Base-by-base conservation (phyloP, 495 filamentous ascomycete species). In the Lepidopterella palustris region DNA sequence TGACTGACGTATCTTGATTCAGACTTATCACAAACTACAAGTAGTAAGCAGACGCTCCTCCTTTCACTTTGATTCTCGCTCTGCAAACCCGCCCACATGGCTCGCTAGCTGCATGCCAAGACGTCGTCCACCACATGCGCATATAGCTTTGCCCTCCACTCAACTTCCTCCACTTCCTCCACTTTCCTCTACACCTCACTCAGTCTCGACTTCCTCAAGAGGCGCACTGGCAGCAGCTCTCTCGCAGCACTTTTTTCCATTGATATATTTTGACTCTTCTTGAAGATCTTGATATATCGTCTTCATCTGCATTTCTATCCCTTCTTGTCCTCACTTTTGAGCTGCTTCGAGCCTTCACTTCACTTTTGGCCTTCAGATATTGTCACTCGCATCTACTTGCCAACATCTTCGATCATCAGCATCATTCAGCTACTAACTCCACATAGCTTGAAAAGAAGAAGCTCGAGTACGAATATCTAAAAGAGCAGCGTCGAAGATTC, bases 381-480 rank as follows among this genome's bases (percentile, higher is more conserved):
- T 42, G 9, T 42, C 35, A 42, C 35, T 42, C 35, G 18, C 35
- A 42, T 42, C 35, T 42, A 42, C 18, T 42, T 18, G 35, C 35
- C 35, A 42, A 18, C n/a, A 42, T 42, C 35, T 42, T 42, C 35
- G 13, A 42, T 3, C 35, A 15, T 42, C 35, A 10, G 13, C 35
- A 11, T 42, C 35, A 42, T 31, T 45, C 51, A 60, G 32, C 29
- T 18, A 40, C 61, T 64, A 54, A 63, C 61, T 56, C 55, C 21
- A 50, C 5, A 13, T 70, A 98, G 92, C 80, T 96, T 68, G 93
- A 97, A 72, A 95, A 90, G 73, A 96, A 95, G 71, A 87, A 87
- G 50, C 78, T 87, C 63, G 89, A 95, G 68, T 89, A 92, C 70
- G 90, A 97, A 72, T 77, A 77, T 56, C 84, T 96, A 70, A 83